These are phyloP conservation scores for Brassica carinata DNA, from an alignment of 345 rosid species.

Conservation along the genomic window DNA sequence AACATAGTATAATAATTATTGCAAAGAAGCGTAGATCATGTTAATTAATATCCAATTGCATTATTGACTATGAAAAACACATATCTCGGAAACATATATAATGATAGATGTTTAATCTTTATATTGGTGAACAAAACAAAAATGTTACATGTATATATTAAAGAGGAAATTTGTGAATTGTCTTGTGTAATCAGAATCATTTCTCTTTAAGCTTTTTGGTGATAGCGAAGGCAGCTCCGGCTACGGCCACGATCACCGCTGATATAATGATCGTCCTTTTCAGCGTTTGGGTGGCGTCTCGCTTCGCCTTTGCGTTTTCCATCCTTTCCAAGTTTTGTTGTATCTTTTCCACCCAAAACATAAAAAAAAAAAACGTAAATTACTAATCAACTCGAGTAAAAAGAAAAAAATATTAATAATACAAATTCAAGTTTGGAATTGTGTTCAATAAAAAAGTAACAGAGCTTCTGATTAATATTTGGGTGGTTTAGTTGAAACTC, in stretches of 20 bases:
- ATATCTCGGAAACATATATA: no score
- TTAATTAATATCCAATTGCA: background rate
- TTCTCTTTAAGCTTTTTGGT: constrained; percentile 57
- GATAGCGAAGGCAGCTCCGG: constrained; percentile 52
- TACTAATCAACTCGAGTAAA: no score
- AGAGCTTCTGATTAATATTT: background rate
- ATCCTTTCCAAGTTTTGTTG: constrained; percentile 6
- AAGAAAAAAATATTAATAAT: no score
- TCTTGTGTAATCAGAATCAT: constrained; percentile 22
- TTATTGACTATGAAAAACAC: constrained; percentile 1
- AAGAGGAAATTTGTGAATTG: background rate
- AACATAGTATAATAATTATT: no score
- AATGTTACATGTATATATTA: no score
- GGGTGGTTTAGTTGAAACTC: background rate
- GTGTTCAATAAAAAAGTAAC: background rate
- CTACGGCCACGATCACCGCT: constrained; percentile 49
- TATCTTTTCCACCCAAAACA: constrained; percentile 20
- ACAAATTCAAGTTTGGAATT: background rate
- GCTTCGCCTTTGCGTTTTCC: constrained; percentile 32
- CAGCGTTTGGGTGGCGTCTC: constrained; percentile 41
- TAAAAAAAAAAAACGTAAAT: background rate
- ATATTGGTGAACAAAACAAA: no score
- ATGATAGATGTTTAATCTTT: no score
- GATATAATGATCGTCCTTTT: constrained; percentile 51
- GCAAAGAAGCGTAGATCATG: background rate